Evolutionary conservation across 306 rosid species (phyloP).

Genomic region (Malus asiatica): DNA sequence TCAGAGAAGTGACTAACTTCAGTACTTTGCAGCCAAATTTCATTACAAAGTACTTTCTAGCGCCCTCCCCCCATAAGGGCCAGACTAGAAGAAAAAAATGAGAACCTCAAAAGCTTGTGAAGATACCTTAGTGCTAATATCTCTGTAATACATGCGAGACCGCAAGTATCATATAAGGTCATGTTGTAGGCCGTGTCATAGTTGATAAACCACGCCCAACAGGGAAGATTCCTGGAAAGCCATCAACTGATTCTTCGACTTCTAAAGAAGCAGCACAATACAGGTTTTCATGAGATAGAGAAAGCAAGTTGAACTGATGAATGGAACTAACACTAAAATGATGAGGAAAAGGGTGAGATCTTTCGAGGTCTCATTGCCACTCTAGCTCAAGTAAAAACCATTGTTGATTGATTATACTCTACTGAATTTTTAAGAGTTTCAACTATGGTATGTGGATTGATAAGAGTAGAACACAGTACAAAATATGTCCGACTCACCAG

Average conservation of each 20-base stretch:
- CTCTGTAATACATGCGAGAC: neutral
- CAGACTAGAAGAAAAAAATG: neutral
- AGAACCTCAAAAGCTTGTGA: neutral
- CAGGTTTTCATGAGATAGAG: neutral
- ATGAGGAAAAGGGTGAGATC: neutral
- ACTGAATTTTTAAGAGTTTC: neutral
- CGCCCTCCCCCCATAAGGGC: neutral
- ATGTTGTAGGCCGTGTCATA: conserved; percentile 91
- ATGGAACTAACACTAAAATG: neutral
- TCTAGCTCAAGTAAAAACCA: neutral
- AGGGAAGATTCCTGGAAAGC: conserved; percentile 67
- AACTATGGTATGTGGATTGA: neutral
- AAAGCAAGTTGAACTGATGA: neutral
- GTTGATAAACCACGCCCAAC: conserved; percentile 92
- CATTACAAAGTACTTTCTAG: neutral
- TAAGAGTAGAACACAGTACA: conserved; percentile 11
- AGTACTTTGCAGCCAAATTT: no score
- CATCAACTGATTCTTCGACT: conserved; percentile 56
- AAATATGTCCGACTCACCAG: conserved; percentile 31
- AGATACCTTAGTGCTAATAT: neutral
- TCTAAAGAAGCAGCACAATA: conserved; percentile 45
- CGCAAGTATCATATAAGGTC: conserved; percentile 12
- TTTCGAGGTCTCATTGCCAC: neutral
- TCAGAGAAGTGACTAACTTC: no score
- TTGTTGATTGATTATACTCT: neutral